These are phyloP conservation scores for Brassica incana DNA, from an alignment of 345 rosid species.

Conservation along the genomic window DNA sequence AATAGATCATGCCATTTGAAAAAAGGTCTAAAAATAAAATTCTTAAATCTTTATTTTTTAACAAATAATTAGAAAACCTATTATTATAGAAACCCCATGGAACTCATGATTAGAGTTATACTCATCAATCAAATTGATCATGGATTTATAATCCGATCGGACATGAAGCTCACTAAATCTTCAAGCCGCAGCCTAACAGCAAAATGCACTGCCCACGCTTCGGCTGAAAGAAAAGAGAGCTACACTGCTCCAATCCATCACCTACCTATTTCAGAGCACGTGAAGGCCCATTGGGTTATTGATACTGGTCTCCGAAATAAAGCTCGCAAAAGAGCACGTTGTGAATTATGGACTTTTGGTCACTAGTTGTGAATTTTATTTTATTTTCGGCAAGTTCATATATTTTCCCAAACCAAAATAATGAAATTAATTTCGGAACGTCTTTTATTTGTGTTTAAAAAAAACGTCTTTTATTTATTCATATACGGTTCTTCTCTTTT, in stretches of 20 bases:
- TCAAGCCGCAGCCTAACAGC: neutral
- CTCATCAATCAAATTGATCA: neutral
- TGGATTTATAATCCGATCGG: neutral
- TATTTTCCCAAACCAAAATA: neutral
- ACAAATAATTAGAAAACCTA: neutral
- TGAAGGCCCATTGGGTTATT: slow-evolving; percentile 4
- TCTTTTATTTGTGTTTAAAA: neutral
- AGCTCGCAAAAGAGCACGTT: neutral
- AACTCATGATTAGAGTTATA: neutral
- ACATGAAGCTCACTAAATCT: neutral
- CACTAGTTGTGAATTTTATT: neutral
- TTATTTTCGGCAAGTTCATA: neutral
- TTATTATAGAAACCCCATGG: neutral
- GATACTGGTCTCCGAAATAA: neutral
- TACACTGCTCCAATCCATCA: neutral
- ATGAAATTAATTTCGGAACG: neutral
- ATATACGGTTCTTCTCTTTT: neutral
- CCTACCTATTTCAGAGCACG: neutral
- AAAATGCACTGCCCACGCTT: neutral
- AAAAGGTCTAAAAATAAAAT: neutral
- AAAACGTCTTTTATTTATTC: neutral
- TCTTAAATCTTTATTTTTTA: neutral
- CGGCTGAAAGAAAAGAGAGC: neutral
- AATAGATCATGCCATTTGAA: neutral
- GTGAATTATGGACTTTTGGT: neutral